These are phyloP conservation scores for Syncephalis plumigaleata DNA, from an alignment of 371 early-diverging fungal genomes.

Conservation along the genomic window DNA sequence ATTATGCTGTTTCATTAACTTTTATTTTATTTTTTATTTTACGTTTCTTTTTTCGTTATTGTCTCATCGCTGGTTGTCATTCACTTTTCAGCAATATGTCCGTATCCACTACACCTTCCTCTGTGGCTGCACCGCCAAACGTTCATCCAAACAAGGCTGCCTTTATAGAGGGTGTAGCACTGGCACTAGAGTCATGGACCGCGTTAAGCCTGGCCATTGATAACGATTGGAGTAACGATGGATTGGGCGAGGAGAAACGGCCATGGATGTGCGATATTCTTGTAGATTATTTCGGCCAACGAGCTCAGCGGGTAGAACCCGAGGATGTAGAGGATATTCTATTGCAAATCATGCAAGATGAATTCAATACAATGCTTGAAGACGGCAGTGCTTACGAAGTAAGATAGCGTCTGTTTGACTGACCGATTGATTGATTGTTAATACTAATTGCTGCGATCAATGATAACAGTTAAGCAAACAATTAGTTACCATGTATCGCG, in stretches of 20 bases:
- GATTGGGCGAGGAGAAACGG: slow-evolving; percentile 42
- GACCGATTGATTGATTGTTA: background rate
- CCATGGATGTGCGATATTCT: slow-evolving; percentile 55
- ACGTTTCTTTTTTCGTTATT: too few species aligned
- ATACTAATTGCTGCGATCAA: background rate
- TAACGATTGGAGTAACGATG: slow-evolving; percentile 44
- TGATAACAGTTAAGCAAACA: background rate
- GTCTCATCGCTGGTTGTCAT: too few species aligned
- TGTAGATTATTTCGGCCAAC: slow-evolving; percentile 43
- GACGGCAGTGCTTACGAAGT: slow-evolving; percentile 29
- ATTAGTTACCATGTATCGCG: background rate
- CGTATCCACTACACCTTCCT: too few species aligned
- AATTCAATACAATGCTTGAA: slow-evolving; percentile 40
- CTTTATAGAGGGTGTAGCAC: slow-evolving; percentile 34
- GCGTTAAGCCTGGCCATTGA: slow-evolving; percentile 61
- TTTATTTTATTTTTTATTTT: too few species aligned
- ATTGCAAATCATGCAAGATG: slow-evolving; percentile 41
- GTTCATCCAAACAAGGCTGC: slow-evolving; percentile 37
- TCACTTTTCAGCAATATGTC: too few species aligned
- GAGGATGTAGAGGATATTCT: slow-evolving; percentile 43
- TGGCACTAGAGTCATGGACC: slow-evolving; percentile 47
- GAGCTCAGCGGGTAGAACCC: slow-evolving; percentile 36
- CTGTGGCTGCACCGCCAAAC: too few species aligned
- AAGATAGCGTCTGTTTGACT: background rate
- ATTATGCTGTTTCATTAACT: too few species aligned